Conservation (phyloP, 139 green algal species). For the Volvox reticuliferus region DNA sequence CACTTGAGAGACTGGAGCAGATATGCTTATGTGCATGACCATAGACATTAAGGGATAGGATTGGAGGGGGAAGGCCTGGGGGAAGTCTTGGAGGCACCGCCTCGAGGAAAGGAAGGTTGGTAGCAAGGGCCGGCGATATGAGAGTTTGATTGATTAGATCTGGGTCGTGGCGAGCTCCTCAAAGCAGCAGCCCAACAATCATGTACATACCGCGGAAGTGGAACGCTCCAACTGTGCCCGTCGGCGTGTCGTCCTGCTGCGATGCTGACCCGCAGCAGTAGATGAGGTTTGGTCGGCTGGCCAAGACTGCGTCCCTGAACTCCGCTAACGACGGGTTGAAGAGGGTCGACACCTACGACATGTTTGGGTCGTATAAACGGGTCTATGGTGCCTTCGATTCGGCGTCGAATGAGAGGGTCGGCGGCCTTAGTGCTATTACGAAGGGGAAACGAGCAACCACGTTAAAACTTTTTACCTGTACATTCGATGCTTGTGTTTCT, state of each 20-base stretch:
- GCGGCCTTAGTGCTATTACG: background rate
- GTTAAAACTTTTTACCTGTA: background rate
- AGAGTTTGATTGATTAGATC: too few species aligned
- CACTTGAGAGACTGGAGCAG: too few species aligned
- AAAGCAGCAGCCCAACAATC: too few species aligned
- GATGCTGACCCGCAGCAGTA: slow-evolving; percentile 64
- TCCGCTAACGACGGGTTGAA: slow-evolving; percentile 58
- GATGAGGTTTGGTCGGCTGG: slow-evolving; percentile 68
- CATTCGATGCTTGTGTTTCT: background rate
- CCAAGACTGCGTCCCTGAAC: slow-evolving; percentile 53
- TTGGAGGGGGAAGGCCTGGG: too few species aligned
- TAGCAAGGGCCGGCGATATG: too few species aligned
- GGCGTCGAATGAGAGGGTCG: background rate
- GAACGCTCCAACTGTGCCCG: slow-evolving; percentile 18
- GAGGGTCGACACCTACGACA: slow-evolving; percentile 67
- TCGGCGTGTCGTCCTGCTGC: slow-evolving; percentile 3
- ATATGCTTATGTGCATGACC: too few species aligned
- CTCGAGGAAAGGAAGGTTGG: too few species aligned
- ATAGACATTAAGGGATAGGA: too few species aligned
- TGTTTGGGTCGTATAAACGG: background rate
- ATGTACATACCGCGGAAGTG: slow-evolving; percentile 47
- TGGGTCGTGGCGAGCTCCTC: background rate
- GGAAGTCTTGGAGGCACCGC: too few species aligned
- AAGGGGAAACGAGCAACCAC: background rate
- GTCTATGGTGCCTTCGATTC: background rate